Base-by-base conservation (phyloP, 495 filamentous ascomycete species). In the Xylaria intraflava region DNA sequence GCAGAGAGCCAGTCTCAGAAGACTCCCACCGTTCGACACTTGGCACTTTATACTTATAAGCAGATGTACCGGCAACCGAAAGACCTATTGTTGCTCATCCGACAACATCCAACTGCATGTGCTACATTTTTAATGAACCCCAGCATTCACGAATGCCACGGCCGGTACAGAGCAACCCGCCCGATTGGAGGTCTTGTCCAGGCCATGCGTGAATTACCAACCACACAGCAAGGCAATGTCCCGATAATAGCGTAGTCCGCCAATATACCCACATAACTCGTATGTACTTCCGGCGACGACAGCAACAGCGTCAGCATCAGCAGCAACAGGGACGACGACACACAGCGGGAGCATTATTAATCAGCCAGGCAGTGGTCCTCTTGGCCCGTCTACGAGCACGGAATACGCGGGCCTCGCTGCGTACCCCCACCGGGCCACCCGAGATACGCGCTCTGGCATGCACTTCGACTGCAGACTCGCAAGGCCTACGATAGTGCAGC, bases 351-450 rank as follows among this genome's bases (percentile, higher is more conserved):
- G n/a, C 2, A 38, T 17, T 1, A 38, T 38, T 16, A 38, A 16
- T 38, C 35, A 38, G n/a, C 35, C 35, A 2, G 2, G 16, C 8
- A 4, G 35, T 38, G 17, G 27, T 27, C 38, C 38, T 26, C 17
- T 14, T 31, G 12, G 23, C n/a, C 10, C 22, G 22, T n/a, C n/a
- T 14, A 39, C 20, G 51, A 23, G 3, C 40, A 10, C 22, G 46
- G 51, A 23, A 3, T 46, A 10, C 22, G 46, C 36, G 23, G 51
- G 40, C 22, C 31, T 53, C 43, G 26, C 43, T 46, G 42, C 22
- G n/a, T 24, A 46, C 46, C 30, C 33, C 51, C 42, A 46, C 51
- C 27, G 22, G 33, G 30, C 51, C 42, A 46, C 51, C 27, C 23
- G 33, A 39, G 30, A 39, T 22, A 46, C 31, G 51, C 51, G 7